Evolutionary conservation across 23 red algal species (phyloP), one percentile per base, ranked within the genome.

Genomic region (Gracilaria domingensis): DNA sequence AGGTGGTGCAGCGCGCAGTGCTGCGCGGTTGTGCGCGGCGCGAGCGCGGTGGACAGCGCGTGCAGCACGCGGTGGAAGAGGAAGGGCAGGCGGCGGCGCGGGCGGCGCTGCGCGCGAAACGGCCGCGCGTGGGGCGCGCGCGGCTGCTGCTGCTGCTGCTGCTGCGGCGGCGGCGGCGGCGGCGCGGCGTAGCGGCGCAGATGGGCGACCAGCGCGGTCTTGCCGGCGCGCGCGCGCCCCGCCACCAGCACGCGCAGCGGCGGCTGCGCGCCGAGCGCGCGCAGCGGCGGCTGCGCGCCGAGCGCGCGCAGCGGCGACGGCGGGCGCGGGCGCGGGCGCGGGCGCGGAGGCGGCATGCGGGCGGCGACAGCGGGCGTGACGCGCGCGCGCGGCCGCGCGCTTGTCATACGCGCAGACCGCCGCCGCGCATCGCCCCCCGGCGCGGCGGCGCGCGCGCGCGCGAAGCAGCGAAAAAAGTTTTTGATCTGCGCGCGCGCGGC

Each of bases 151-250:
- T 16, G 54, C 54, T 16, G 4, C 54, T 16, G 54, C 23, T 16
- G 54, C 54, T 16, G 26, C 59, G 24, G 64, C 64, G 64, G 32
- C 64, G 30, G 33, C 64, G 28, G 64, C 32, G 9, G 32, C 64
- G 64, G 64, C 9, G 32, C 3, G 59, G 24, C 59, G 59, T 64
- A 30, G 24, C 28, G 59, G 24, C 8, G 25, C 8, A 74, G 23
- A 11, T 74, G 69, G 12, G 69, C 21, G 0, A 74, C 69, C 37
- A 74, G 69, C 18, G 34, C 20, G 12, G 69, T 74, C 69, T 74
- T 74, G 34, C 69, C 69, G 37, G 69, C 69, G 39, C 36, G 16
- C 4, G 21, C 21, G 34, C 69, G 20, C 1, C 69, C 69, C 20
- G 69, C 21, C 0, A 74, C 69, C 5, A 74, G 1, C 5, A 74